Evolutionary conservation across 768 basidiomycete species (phyloP).

Genomic region (Boletus edulis): DNA sequence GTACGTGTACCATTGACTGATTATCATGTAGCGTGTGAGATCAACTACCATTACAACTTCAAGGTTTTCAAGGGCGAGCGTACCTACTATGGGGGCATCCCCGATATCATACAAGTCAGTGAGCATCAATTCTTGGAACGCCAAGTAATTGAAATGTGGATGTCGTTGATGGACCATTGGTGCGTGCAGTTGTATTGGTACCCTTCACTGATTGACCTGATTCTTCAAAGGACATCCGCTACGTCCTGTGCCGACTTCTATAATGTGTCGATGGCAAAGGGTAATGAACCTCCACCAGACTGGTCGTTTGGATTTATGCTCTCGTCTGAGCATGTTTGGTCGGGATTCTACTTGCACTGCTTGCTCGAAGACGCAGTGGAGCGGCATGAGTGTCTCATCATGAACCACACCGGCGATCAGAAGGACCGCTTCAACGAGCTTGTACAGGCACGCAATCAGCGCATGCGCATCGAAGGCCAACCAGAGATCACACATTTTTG

Average conservation of each 20-base stretch:
- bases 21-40: not conserved
- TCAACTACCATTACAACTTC: constrained; percentile 6
- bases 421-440: not conserved
- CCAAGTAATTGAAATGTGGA: not conserved
- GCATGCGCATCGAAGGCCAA: not conserved
- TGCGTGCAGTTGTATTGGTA: too few species aligned
- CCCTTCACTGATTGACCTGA: too few species aligned
- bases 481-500: not conserved
- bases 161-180: not conserved
- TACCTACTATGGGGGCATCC: not conserved
- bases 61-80: not conserved
- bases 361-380: constrained; percentile 1
- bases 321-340: not conserved
- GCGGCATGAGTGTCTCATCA: not conserved
- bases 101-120: not conserved
- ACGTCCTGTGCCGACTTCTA: not conserved
- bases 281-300: not conserved
- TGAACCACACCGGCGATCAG: not conserved
- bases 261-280: not conserved
- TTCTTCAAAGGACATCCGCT: not conserved
- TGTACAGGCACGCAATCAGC: not conserved
- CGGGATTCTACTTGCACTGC: not conserved
- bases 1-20: too few species aligned
- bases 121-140: not conserved
- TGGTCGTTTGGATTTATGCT: not conserved